phyloP scores from a whole-genome alignment of 75 land plant genomes.

The Cryptomeria japonica region DNA sequence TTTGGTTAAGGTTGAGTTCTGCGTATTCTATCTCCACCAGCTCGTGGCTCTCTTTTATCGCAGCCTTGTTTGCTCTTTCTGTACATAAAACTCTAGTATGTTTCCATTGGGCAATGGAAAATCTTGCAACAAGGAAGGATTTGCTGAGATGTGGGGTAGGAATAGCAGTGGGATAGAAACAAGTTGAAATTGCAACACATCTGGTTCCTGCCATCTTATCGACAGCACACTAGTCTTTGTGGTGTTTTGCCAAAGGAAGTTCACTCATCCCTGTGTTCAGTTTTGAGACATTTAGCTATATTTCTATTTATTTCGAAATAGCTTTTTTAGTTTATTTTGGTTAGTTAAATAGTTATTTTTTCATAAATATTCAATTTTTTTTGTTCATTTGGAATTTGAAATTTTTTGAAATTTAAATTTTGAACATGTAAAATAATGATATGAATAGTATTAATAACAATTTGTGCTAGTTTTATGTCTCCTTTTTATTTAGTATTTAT shows the following conservation, averaged over 20 bases:
- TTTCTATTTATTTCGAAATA: too few species aligned
- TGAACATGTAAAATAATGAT: too few species aligned
- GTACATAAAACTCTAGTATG: background rate
- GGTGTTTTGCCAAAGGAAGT: background rate
- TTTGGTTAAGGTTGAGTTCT: slow-evolving; percentile 49
- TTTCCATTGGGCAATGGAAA: background rate
- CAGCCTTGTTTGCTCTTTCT: background rate
- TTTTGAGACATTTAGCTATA: too few species aligned
- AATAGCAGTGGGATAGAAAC: background rate
- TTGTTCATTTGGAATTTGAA: too few species aligned
- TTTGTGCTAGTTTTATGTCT: too few species aligned
- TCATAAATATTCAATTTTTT: too few species aligned
- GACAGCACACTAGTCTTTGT: background rate
- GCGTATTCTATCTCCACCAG: slow-evolving; percentile 57
- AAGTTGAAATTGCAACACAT: background rate
- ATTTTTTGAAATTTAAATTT: too few species aligned
- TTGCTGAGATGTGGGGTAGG: background rate
- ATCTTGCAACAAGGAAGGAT: background rate
- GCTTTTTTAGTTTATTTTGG: too few species aligned
- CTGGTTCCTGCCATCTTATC: background rate
- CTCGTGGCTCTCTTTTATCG: slow-evolving; percentile 19
- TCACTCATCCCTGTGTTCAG: background rate
- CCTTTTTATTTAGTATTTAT: too few species aligned
- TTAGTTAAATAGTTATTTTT: too few species aligned
- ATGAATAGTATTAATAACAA: too few species aligned